Conservation (phyloP, 164 flowering plant species). For the Umbellularia californica region DNA sequence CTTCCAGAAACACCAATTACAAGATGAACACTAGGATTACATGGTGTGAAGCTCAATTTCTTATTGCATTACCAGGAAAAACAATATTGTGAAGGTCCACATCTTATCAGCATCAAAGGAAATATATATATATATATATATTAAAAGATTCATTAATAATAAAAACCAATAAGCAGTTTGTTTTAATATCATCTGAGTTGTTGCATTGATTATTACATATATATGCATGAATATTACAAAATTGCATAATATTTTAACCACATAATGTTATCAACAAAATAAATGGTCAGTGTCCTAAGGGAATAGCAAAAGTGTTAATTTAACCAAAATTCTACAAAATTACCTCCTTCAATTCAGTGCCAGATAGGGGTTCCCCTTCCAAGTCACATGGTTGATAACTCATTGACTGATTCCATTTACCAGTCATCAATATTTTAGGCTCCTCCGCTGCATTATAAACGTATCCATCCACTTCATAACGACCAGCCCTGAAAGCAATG, state of each 20-base stretch:
- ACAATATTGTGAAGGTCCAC: no score
- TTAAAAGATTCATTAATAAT: no score
- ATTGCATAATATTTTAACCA: not conserved
- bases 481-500: conserved; percentile 56
- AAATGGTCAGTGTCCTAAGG: not conserved
- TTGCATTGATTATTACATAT: not conserved
- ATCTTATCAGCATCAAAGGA: no score
- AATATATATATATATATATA: no score
- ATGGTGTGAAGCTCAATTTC: no score
- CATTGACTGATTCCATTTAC: conserved; percentile 83
- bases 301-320: not conserved
- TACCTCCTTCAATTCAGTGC: conserved; percentile 82
- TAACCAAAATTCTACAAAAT: not conserved
- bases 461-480: conserved; percentile 91
- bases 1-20: no score
- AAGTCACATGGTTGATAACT: conserved; percentile 77
- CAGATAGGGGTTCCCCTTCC: conserved; percentile 81
- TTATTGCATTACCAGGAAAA: no score
- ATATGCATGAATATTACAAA: not conserved
- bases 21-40: no score
- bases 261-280: not conserved
- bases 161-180: no score
- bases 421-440: conserved; percentile 83
- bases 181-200: not conserved
- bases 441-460: conserved; percentile 73